Evolutionary conservation across 2,329 filamentous ascomycete species (phyloP), one percentile per base, ranked within the genome.

Genomic region (Aureobasidium zeae): DNA sequence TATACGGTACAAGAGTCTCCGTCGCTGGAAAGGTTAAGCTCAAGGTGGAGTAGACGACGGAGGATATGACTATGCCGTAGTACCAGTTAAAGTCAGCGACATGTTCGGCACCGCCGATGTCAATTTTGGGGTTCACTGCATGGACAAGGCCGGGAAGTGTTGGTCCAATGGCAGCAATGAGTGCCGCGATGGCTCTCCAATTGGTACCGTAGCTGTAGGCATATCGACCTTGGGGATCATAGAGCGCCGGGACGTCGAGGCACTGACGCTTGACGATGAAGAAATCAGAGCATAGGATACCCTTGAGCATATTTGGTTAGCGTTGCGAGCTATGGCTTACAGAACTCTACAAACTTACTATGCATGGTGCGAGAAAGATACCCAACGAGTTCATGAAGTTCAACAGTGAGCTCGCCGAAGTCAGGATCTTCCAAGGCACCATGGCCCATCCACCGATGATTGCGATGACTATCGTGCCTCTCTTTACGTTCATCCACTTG

Each of bases 391-490:
- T 58, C 3, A 69, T 53, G 51, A 69, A 69, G 69, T 64, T 6
- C 55, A 56, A 4, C 53, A 49, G 2, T 65, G 66, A n/a, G n/a
- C 3, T 56, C 34, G 15, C 57, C 56, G 39, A 68, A 57, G 9
- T n/a, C n/a, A n/a, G n/a, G n/a, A 70, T 60, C 32, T 66, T 61
- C 66, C 66, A 69, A 1, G 66, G 66, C n/a, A 64, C 58, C 12
- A 63, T 51, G 4, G 58, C n/a, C 53, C 0, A 58, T 52, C 4
- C 59, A 60, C 9, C 57, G 58, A 36, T 64, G 64, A 20, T 68
- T 52, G 9, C 67, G 49, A 42, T n/a, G n/a, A n/a, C n/a, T n/a
- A n/a, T n/a, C n/a, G 64, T 61, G 8, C 66, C 66, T 19, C 66
- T 56, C 5, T 60, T 57, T 39, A 68, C 56, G 46, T 64, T 58